Conservation (phyloP, 208 protist genomes). For the Endotrypanum monterogeii region DNA sequence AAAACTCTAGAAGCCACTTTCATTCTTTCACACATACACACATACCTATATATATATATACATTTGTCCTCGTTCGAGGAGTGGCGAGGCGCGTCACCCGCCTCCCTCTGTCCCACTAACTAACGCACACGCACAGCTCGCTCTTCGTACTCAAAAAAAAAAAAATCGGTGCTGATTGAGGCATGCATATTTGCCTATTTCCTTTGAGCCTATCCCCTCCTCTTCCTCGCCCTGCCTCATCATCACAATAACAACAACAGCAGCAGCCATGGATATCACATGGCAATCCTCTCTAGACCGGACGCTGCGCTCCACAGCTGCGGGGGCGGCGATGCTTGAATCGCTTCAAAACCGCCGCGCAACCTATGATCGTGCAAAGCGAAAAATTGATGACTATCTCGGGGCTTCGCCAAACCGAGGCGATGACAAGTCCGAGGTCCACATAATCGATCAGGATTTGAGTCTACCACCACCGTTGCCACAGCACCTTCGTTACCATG, state of each 20-base stretch:
- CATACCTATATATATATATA: not conserved
- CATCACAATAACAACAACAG: not conserved
- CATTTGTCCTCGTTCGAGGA: not conserved
- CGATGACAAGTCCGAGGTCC: not conserved
- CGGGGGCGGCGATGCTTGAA: constrained; percentile 48
- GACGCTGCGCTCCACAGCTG: constrained; percentile 53
- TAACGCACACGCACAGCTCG: not conserved
- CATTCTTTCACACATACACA: too few relatives aligned
- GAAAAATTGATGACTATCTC: constrained; percentile 30
- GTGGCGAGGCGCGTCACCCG: not conserved
- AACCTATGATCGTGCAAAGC: constrained; percentile 38
- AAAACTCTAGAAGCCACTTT: not conserved
- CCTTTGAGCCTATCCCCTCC: not conserved
- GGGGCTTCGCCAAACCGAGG: constrained; percentile 11
- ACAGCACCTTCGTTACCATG: constrained; percentile 33
- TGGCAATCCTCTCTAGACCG: constrained; percentile 42
- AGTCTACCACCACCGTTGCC: constrained; percentile 40
- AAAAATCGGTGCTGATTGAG: too few relatives aligned
- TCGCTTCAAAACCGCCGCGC: constrained; percentile 45
- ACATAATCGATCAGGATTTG: constrained; percentile 23
- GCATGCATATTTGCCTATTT: not conserved
- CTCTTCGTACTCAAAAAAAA: too few relatives aligned
- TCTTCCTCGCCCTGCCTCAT: not conserved
- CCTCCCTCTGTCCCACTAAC: not conserved
- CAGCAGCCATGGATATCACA: constrained; percentile 13